phyloP scores from a whole-genome alignment of 306 rosid genomes.

The Pachyrhizus erosus region DNA sequence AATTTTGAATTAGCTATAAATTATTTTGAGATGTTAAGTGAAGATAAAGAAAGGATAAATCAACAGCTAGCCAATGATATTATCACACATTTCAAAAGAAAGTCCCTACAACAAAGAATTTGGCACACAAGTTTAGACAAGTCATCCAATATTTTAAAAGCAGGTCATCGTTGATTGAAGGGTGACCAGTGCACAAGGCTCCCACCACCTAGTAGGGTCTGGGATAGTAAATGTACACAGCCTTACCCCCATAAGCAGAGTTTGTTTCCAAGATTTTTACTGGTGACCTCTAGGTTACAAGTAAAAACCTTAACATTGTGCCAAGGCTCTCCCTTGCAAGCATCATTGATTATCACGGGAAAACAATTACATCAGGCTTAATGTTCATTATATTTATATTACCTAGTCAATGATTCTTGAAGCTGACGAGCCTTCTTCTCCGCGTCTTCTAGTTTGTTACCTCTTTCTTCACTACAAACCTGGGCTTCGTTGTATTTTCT shows the following conservation, averaged over 20 bases:
- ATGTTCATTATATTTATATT: conserved; percentile 33
- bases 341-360: conserved; percentile 8
- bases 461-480: conserved; percentile 55
- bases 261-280: not conserved
- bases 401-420: conserved; percentile 82
- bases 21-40: conserved; percentile 5
- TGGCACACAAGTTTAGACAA: conserved; percentile 18
- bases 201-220: not conserved
- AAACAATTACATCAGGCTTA: conserved; percentile 26
- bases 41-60: conserved; percentile 24
- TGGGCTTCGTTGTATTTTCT: conserved; percentile 72
- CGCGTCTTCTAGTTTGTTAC: conserved; percentile 70
- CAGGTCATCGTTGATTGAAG: not conserved
- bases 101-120: conserved; percentile 29
- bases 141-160: conserved; percentile 33
- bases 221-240: not conserved
- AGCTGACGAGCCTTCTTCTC: conserved; percentile 77
- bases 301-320: not conserved
- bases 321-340: not conserved
- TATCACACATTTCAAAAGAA: conserved; percentile 24
- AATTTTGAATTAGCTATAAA: conserved; percentile 28
- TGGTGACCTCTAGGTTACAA: not conserved
- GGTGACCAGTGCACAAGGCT: not conserved
- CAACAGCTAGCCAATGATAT: conserved; percentile 22
- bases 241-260: not conserved